Base-by-base conservation (phyloP, 352 stramenopile genomes). In the Lagenidium giganteum region DNA sequence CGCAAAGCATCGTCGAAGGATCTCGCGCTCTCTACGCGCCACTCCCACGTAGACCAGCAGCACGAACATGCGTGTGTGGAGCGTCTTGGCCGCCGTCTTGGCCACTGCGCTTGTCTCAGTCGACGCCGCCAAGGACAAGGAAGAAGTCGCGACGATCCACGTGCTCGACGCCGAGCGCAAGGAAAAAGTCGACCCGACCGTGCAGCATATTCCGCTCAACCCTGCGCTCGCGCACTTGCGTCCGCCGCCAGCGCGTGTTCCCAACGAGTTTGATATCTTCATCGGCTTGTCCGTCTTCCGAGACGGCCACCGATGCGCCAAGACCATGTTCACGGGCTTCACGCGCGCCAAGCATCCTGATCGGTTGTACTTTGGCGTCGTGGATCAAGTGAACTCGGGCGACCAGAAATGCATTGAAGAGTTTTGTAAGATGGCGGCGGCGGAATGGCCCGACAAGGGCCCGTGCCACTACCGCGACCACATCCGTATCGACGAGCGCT, bases 171-270 rank as follows among this genome's bases (percentile, higher is more conserved):
- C 62, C 22, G 70, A 86, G 27, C 54, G 61, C 31, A 70, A 64
- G 14, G 67, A 83, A 23, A 24, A 26, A 3, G 8, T 91, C 46
- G 52, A 88, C 47, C 80, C 76, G 39, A 81, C 58, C 35, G 73
- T 87, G 24, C 80, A 92, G 59, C 77, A 92, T 48, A 76, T 86
- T 39, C 80, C 80, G 20, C 54, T 84, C 7, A 47, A 66, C 11
- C 33, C 56, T 0, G 16, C 51, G 24, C 49, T 62, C 18, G 21
- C 57, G 5, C 49, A 76, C 7, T 43, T 88, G 33, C 70, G 74
- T 4, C 80, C 80, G 23, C 80, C 77, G 8, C 73, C 74, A 16
- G 52, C 77, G 20, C 70, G 70, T 35, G 62, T 85, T 27, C 68
- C 75, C 9, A 34, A 42, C 8, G 57, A 43, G n/a, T 81, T 72